Percentiles rank a stretch among this genome's conserved stretches.
Conservation (phyloP, 768 basidiomycete species). For the Trametes villosa region DNA sequence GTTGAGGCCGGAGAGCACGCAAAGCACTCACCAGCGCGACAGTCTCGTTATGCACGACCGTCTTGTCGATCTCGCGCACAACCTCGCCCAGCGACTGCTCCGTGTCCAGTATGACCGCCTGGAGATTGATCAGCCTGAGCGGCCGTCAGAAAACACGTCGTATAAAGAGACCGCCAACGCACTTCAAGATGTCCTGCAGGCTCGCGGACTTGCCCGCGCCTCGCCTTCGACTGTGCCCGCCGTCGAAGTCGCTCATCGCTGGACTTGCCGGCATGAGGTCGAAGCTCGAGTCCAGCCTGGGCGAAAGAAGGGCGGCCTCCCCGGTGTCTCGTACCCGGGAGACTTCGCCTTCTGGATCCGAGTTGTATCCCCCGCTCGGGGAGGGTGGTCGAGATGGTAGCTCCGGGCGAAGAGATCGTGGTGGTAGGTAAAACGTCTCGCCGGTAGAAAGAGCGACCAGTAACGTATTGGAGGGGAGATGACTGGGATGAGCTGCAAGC, state of each 20-base stretch:
- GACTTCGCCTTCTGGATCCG: slow-evolving; percentile 68
- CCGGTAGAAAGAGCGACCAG: slow-evolving; percentile 66
- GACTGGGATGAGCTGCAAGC: slow-evolving; percentile 45
- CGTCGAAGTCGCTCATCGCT: slow-evolving; percentile 12
- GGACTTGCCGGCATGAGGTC: slow-evolving; percentile 12
- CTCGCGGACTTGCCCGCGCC: slow-evolving; percentile 44
- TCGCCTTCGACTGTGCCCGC: slow-evolving; percentile 2
- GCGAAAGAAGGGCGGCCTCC: slow-evolving; percentile 19
- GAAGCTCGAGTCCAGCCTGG: slow-evolving; percentile 12
- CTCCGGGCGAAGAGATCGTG: slow-evolving; percentile 33
- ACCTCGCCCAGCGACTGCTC: slow-evolving; percentile 38
- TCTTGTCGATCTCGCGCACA: slow-evolving; percentile 38
- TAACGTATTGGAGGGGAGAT: slow-evolving; percentile 75
- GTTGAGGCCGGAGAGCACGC: not conserved
- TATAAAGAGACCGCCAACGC: slow-evolving; percentile 30
- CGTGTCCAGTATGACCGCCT: slow-evolving; percentile 46
- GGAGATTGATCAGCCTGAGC: slow-evolving; percentile 46
- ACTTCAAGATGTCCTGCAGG: slow-evolving; percentile 78
- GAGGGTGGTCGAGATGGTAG: slow-evolving; percentile 50
- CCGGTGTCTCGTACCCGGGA: slow-evolving; percentile 44
- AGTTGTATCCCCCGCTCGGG: slow-evolving; percentile 66
- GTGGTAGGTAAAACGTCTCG: slow-evolving; percentile 61
- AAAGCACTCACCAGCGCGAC: slow-evolving; percentile 29
- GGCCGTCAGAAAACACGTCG: slow-evolving; percentile 6
- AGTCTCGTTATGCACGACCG: slow-evolving; percentile 30